A percentile compares a stretch with the other conserved stretches of the same genome.
phyloP scores from a whole-genome alignment of 208 protist genomes.

The Tritrichomonas musculus region DNA sequence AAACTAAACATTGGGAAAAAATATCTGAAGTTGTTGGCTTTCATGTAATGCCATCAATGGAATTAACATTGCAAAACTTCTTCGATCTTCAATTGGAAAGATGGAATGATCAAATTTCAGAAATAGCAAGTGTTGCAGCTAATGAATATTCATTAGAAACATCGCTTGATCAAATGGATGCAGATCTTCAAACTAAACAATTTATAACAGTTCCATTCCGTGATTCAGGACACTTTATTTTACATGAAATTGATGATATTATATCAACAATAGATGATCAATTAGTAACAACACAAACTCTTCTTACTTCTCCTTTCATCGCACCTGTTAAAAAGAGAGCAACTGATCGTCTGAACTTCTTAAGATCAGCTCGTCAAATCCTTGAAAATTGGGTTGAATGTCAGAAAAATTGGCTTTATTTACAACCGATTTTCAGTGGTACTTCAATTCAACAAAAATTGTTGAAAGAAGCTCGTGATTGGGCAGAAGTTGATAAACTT shows the following conservation, averaged over 20 bases:
- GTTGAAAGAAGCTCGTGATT: neutral
- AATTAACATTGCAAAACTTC: neutral
- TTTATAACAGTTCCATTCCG: neutral
- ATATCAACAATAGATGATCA: slow-evolving; percentile 24
- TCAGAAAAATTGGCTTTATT: neutral
- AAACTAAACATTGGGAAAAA: slow-evolving; percentile 25
- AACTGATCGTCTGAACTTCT: neutral
- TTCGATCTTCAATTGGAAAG: neutral
- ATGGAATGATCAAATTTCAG: neutral
- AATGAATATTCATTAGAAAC: slow-evolving; percentile 19
- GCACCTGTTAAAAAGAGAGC: slow-evolving; percentile 14
- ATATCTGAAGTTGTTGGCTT: slow-evolving; percentile 31
- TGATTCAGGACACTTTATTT: neutral
- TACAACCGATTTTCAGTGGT: slow-evolving; percentile 7
- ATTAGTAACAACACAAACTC: slow-evolving; percentile 1
- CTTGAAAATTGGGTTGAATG: slow-evolving; percentile 6
- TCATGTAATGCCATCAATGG: slow-evolving; percentile 8
- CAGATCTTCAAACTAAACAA: neutral
- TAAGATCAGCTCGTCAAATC: neutral
- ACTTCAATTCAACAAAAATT: slow-evolving; percentile 9
- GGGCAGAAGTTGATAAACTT: neutral
- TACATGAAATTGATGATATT: slow-evolving; percentile 20
- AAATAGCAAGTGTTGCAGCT: slow-evolving; percentile 24
- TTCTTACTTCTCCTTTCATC: slow-evolving; percentile 24
- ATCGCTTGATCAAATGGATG: slow-evolving; percentile 17